phyloP scores from a whole-genome alignment of 768 basidiomycete species.

The Lactifluus volemus region DNA sequence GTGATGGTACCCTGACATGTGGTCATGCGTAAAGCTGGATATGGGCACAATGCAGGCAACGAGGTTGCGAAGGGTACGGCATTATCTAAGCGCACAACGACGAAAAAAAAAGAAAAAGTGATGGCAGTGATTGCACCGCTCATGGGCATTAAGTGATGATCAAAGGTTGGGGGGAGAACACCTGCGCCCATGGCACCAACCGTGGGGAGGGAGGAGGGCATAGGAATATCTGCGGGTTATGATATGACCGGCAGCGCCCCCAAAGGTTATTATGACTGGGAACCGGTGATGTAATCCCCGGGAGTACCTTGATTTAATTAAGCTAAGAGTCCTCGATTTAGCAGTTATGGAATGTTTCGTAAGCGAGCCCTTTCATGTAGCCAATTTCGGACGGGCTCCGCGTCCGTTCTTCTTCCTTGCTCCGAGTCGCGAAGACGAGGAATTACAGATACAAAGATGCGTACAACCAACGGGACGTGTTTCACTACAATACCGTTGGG shows the following conservation, averaged over 20 bases:
- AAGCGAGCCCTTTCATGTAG: conserved; percentile 17
- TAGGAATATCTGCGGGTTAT: too few species aligned
- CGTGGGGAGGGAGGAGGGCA: too few species aligned
- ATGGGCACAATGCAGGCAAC: conserved; percentile 18
- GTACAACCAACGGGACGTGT: not conserved
- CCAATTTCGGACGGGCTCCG: conserved; percentile 18
- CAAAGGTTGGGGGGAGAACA: not conserved
- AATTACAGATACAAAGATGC: not conserved
- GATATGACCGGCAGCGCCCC: not conserved
- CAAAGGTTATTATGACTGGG: not conserved
- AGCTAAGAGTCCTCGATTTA: conserved; percentile 19
- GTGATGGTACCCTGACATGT: conserved; percentile 18
- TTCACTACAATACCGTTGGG: not conserved
- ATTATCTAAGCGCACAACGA: conserved; percentile 20
- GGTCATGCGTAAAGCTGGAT: conserved; percentile 17
- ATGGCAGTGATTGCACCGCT: conserved; percentile 14
- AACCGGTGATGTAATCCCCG: conserved; percentile 19
- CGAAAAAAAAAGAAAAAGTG: not conserved
- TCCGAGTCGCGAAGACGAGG: conserved; percentile 12
- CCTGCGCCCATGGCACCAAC: not conserved
- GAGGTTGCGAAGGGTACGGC: conserved; percentile 19
- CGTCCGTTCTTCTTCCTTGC: conserved; percentile 18
- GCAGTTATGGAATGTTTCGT: conserved; percentile 17
- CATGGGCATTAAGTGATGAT: not conserved
- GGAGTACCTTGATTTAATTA: conserved; percentile 22